These are phyloP conservation scores for Cordyceps cicadae DNA, from an alignment of 2,329 filamentous ascomycete genomes.

Conservation along the genomic window DNA sequence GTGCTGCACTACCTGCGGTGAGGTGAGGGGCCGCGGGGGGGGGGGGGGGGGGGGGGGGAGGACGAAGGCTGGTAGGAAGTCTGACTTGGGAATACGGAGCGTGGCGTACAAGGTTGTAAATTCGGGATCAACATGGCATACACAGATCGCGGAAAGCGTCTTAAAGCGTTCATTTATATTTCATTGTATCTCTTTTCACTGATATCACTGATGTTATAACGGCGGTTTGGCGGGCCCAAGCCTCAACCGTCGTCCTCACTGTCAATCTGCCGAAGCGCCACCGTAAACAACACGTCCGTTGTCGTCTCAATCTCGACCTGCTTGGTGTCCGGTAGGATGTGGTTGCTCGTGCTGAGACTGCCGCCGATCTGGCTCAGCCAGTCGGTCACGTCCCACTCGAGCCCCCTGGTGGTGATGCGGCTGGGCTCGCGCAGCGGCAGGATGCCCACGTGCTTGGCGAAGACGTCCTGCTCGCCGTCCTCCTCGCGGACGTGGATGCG, in stretches of 20 bases:
- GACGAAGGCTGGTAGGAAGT: not conserved
- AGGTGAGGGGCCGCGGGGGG: too few relatives aligned
- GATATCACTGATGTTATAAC: not conserved
- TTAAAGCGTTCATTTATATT: not conserved
- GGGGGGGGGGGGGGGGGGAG: too few relatives aligned
- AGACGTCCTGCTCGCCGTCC: conserved; percentile 38
- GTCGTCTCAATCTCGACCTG: conserved; percentile 56
- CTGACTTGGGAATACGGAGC: conserved; percentile 11
- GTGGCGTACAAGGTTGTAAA: conserved; percentile 8
- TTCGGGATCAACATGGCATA: conserved; percentile 5
- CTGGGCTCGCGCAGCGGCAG: conserved; percentile 74
- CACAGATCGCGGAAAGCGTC: not conserved
- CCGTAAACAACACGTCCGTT: conserved; percentile 63
- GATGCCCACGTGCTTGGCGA: conserved; percentile 77
- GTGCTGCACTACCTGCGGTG: conserved; percentile 79
- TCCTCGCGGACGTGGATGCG: conserved; percentile 54
- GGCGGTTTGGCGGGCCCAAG: not conserved
- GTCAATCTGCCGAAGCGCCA: conserved; percentile 46
- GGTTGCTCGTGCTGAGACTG: conserved; percentile 72
- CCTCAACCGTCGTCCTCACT: conserved; percentile 23
- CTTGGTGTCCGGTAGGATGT: conserved; percentile 51
- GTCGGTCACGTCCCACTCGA: conserved; percentile 83
- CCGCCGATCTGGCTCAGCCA: conserved; percentile 74
- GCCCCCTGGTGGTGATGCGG: conserved; percentile 66
- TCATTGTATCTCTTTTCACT: not conserved